Evolutionary conservation across 192 early-diverging fungal genomes (phyloP).

Genomic region (Backusella tuberculispora): DNA sequence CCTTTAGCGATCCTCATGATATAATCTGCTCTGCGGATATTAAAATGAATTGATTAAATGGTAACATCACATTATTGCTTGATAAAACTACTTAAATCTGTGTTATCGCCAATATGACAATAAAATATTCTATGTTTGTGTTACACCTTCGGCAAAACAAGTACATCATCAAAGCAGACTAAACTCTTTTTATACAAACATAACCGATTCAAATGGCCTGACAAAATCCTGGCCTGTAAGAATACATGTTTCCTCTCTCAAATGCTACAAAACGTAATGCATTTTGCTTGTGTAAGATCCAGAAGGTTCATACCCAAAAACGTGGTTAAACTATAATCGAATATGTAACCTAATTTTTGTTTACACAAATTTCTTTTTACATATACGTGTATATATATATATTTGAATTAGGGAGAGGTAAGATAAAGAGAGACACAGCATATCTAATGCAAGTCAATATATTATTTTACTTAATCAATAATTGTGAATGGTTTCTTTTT

Average conservation of each 20-base stretch:
- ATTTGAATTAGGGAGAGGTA: conserved; percentile 7
- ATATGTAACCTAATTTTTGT: conserved; percentile 12
- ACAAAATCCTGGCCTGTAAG: conserved; percentile 7
- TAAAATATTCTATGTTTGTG: conserved; percentile 11
- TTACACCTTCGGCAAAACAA: conserved; percentile 7
- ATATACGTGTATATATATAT: background rate
- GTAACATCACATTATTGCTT: conserved; percentile 15
- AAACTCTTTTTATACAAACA: conserved; percentile 11
- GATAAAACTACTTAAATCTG: conserved; percentile 13
- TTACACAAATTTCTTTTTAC: background rate
- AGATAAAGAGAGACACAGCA: conserved; percentile 1
- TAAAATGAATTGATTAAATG: conserved; percentile 17
- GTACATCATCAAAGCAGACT: conserved; percentile 10
- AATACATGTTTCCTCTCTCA: background rate
- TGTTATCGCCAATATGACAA: conserved; percentile 10
- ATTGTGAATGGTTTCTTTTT: conserved; percentile 15
- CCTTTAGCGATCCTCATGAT: conserved; percentile 11
- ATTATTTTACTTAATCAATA: conserved; percentile 5
- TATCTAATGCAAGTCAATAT: conserved; percentile 6
- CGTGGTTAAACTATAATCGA: conserved; percentile 7
- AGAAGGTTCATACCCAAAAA: conserved; percentile 11
- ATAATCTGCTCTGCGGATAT: background rate
- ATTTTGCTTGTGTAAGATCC: conserved; percentile 14
- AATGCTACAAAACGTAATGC: conserved; percentile 16
- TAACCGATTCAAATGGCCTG: conserved; percentile 6